Percentiles rank a stretch among this genome's conserved stretches.
Evolutionary conservation across 352 stramenopile species (phyloP).

Genomic region (Elongisporangium prolatum): DNA sequence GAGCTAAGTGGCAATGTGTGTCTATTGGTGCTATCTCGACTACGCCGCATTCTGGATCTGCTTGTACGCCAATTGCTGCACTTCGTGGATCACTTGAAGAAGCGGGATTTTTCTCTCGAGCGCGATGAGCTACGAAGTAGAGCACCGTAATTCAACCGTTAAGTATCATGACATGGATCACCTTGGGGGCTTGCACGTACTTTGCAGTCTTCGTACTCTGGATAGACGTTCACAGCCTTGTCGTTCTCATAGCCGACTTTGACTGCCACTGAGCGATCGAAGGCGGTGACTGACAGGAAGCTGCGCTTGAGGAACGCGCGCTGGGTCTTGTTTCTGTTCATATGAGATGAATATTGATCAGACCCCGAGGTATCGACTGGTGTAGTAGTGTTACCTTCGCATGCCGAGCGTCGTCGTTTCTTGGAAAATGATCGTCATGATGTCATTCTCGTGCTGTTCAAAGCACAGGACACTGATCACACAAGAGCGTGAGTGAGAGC

Average conservation of each 20-base stretch:
- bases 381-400: slow-evolving; percentile 35
- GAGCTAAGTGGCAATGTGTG: not conserved
- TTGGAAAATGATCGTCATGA: slow-evolving; percentile 63
- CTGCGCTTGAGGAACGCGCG: slow-evolving; percentile 46
- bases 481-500: not conserved
- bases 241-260: slow-evolving; percentile 55
- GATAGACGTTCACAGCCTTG: slow-evolving; percentile 63
- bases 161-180: not conserved
- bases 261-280: slow-evolving; percentile 40
- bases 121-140: slow-evolving; percentile 33
- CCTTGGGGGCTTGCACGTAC: slow-evolving; percentile 8
- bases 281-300: slow-evolving; percentile 41
- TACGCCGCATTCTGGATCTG: slow-evolving; percentile 7
- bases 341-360: slow-evolving; percentile 1
- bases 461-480: slow-evolving; percentile 68
- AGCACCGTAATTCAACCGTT: not conserved
- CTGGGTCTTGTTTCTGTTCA: slow-evolving; percentile 44
- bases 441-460: slow-evolving; percentile 37
- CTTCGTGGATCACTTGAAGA: slow-evolving; percentile 48
- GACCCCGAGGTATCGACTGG: slow-evolving; percentile 6
- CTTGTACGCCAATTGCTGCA: slow-evolving; percentile 33
- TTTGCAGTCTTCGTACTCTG: slow-evolving; percentile 85
- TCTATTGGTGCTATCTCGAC: not conserved
- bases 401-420: slow-evolving; percentile 90
- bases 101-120: slow-evolving; percentile 32